These are phyloP conservation scores for Candida pseudoviswanathii DNA, from an alignment of 1,139 yeast genomes.

Conservation along the genomic window DNA sequence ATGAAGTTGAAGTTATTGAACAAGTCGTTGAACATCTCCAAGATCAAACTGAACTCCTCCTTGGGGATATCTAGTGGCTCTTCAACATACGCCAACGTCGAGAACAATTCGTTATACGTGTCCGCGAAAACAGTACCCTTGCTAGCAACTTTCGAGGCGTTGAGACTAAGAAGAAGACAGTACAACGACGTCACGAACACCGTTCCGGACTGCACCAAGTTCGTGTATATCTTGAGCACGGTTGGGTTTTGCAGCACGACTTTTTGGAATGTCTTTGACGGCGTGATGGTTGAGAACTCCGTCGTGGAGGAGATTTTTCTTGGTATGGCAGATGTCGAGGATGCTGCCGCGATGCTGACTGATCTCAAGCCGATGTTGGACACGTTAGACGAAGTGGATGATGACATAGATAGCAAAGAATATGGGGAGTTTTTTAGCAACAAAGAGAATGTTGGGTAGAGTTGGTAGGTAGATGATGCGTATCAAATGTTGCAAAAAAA, in stretches of 20 bases:
- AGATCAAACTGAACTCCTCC: conserved; percentile 6
- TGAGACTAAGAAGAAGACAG: conserved; percentile 10
- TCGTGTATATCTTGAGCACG: not conserved
- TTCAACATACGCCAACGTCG: conserved; percentile 7
- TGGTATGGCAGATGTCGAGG: not conserved
- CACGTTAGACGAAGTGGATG: conserved; percentile 1
- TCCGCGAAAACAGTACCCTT: conserved; percentile 2
- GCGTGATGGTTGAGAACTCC: not conserved
- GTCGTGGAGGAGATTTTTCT: not conserved
- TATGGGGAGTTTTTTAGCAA: not conserved
- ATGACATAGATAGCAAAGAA: not conserved
- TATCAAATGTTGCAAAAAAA: conserved; percentile 2
- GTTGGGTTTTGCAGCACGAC: not conserved
- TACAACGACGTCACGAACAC: conserved; percentile 5
- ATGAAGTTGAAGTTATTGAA: conserved; percentile 11
- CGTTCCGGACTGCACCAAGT: conserved; percentile 5
- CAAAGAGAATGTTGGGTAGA: not conserved
- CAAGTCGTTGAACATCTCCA: conserved; percentile 11
- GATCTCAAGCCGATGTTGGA: not conserved
- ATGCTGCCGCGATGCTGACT: not conserved
- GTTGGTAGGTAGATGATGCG: not conserved
- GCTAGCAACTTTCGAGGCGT: conserved; percentile 7
- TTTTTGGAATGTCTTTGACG: conserved; percentile 1
- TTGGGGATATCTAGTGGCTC: not conserved
- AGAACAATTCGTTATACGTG: conserved; percentile 7